A percentile compares a stretch with the other conserved stretches of the same genome.
phyloP scores from a whole-genome alignment of 1,139 yeast species.

The Pichia terricola region DNA sequence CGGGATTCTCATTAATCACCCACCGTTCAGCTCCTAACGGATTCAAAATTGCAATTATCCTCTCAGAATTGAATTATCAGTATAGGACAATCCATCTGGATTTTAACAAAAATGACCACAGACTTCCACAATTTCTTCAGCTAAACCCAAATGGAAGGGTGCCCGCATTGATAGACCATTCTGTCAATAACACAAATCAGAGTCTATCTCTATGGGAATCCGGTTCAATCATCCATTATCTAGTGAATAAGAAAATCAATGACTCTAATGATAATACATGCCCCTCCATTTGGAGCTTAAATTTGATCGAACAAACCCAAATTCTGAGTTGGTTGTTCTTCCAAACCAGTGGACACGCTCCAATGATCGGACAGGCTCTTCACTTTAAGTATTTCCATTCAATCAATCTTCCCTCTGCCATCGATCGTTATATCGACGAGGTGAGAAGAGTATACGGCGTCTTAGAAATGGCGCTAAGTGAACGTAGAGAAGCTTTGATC shows the following conservation, averaged over 20 bases:
- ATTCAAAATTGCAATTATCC: conserved; percentile 85
- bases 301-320: conserved; percentile 74
- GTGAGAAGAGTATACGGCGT: conserved; percentile 92
- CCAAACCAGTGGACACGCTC: conserved; percentile 95
- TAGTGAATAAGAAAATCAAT: conserved; percentile 57
- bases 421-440: conserved; percentile 86
- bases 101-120: conserved; percentile 81
- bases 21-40: conserved; percentile 96
- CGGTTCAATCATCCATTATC: conserved; percentile 78
- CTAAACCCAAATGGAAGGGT: conserved; percentile 93
- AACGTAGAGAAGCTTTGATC: conserved; percentile 79
- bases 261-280: conserved; percentile 53
- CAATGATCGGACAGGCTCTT: conserved; percentile 95
- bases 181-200: conserved; percentile 25
- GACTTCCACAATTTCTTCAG: conserved; percentile 86
- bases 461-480: conserved; percentile 90
- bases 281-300: conserved; percentile 65
- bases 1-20: conserved; percentile 80
- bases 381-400: conserved; percentile 90
- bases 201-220: conserved; percentile 74
- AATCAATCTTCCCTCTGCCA: conserved; percentile 78
- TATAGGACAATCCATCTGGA: conserved; percentile 82
- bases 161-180: conserved; percentile 88
- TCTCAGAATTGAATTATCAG: conserved; percentile 71
- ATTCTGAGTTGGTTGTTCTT: conserved; percentile 86